Base-by-base conservation (phyloP, 345 rosid species). In the Rhodamnia rubescens region DNA sequence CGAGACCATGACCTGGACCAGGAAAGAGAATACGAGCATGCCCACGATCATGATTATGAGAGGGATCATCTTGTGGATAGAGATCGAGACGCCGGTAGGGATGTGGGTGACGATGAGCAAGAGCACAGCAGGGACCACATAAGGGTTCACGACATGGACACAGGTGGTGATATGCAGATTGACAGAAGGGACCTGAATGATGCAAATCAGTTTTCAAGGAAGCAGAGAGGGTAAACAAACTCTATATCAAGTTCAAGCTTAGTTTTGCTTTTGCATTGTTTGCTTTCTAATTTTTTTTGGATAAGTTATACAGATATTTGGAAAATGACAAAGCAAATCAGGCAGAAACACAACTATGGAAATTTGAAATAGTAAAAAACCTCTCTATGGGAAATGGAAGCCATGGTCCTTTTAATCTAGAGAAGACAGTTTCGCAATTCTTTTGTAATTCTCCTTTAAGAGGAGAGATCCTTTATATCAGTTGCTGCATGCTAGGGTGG, bases 151-250 rank as follows among this genome's bases (percentile, higher is more conserved):
- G 90, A 88, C 56, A 78, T 90, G 82, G 90, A 87, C 56, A 61
- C 51, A 80, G 92, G 90, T 84, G 85, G 44, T 82, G 92, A 86
- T 80, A 85, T 90, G 91, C 92, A 89, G 84, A 84, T 84, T 69
- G 90, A 90, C 32, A 93, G 85, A 84, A 85, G 81, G 9, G 88
- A 87, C 85, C 88, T 64, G 83, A 90, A 75, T 78, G 87, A 88
- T 86, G 88, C 84, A 64, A 91, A 90, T 85, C 91, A 87, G 74
- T 87, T 83, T 21, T 83, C 84, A 14, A 92, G 92, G 89, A 92
- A 85, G 87, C 91, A 85, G 61, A 92, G 88, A 86, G 92, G 93
- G 99, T 97, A 89, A 89, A 90, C 47, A 55, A 52, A 74, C 40
- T 51, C 74, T n/a, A 54, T 18, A 13, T 69, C 80, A 36, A 69